These are phyloP conservation scores for Orbilia javanica DNA, from an alignment of 2,329 filamentous ascomycete species.

Conservation along the genomic window DNA sequence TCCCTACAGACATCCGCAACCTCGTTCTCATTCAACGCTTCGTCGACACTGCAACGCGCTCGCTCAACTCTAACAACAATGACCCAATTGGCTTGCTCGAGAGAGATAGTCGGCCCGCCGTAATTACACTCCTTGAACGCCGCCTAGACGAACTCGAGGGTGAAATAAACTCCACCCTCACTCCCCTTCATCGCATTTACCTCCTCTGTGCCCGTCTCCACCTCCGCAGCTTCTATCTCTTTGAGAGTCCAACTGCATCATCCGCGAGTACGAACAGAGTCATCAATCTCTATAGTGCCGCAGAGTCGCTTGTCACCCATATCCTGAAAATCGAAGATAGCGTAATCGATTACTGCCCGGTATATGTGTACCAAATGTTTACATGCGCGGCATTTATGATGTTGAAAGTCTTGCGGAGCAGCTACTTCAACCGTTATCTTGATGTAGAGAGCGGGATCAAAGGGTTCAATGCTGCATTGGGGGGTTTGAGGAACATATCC, in stretches of 20 bases:
- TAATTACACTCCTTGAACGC: slow-evolving; percentile 76
- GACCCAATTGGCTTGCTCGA: slow-evolving; percentile 78
- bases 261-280: slow-evolving; percentile 73
- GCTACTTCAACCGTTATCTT: slow-evolving; percentile 79
- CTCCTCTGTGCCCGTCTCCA: slow-evolving; percentile 80
- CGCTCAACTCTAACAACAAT: slow-evolving; percentile 82
- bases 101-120: slow-evolving; percentile 75
- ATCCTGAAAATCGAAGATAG: slow-evolving; percentile 72
- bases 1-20: slow-evolving; percentile 75
- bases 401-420: slow-evolving; percentile 79
- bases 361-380: slow-evolving; percentile 86
- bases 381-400: slow-evolving; percentile 83
- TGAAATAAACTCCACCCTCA: slow-evolving; percentile 69
- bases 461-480: slow-evolving; percentile 79
- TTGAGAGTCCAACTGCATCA: slow-evolving; percentile 80
- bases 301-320: slow-evolving; percentile 75
- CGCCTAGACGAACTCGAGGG: slow-evolving; percentile 75
- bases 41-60: slow-evolving; percentile 81
- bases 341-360: slow-evolving; percentile 76
- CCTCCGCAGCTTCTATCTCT: slow-evolving; percentile 82
- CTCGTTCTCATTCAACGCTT: slow-evolving; percentile 79
- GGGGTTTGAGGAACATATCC: slow-evolving; percentile 78
- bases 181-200: slow-evolving; percentile 74
- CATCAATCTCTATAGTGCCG: slow-evolving; percentile 80
- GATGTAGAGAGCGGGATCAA: slow-evolving; percentile 76